Evolutionary conservation across 306 rosid species (phyloP), one percentile per base, ranked within the genome.

Genomic region (Malus fusca): DNA sequence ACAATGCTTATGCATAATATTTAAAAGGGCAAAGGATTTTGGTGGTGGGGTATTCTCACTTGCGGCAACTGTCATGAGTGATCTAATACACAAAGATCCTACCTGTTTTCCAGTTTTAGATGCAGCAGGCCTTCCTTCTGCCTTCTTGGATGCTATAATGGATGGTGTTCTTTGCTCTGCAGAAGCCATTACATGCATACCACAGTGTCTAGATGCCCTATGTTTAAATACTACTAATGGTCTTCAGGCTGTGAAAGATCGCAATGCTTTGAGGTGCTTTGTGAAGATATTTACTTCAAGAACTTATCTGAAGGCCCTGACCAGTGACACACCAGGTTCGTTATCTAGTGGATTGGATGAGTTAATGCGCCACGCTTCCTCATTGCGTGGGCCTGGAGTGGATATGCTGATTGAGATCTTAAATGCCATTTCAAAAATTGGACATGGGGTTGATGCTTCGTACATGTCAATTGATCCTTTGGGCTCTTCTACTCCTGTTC

Each of bases 21-120:
- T 96, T 69, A 90, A 84, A 82, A 87, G 91, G 81, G 97, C 98
- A 15, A 89, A 84, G 80, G 92, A 90, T 84, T 96, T 96, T 89
- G 99, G 99, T 76, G 99, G 97, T 75, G 98, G 93, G 75, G 97
- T 96, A 72, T 96, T 92, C 75, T 96, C 98, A 35, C 97, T 92
- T 82, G 97, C 99, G 14, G 97, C 98, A 56, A 89, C 96, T 75
- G 99, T 92, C 79, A 89, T 92, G 97, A 96, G 98, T 80, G 99
- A 96, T 82, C 77, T 96, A 74, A 92, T 96, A 72, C 99, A 96
- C 85, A 92, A 92, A 81, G 99, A 96, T 78, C 99, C 98, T 69
- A 96, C 99, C 42, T 96, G 99, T 81, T 96, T 87, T 85, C 90
- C 98, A 22, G 84, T 88, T 70, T 82, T 96, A 72, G 92, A 96